Conservation (phyloP, 768 basidiomycete genomes). For the Leucogyrophana mollusca region DNA sequence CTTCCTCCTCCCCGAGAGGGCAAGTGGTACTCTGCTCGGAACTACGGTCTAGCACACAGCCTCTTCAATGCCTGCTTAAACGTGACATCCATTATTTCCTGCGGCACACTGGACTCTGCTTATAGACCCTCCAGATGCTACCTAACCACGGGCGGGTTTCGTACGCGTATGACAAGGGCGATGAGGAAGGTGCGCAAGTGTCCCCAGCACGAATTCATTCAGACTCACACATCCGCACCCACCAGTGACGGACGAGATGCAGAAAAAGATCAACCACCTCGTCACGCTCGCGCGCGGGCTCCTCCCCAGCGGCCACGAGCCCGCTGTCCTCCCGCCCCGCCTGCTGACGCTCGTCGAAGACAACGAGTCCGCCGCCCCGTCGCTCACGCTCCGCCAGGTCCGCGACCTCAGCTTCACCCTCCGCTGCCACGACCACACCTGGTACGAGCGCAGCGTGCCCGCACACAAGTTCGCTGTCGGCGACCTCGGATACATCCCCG, state of each 20-base stretch:
- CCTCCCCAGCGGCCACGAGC: conserved; percentile 34
- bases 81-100: conserved; percentile 22
- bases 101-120: not conserved
- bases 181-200: conserved; percentile 19
- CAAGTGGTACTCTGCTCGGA: conserved; percentile 35
- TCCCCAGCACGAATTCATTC: not conserved
- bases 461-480: conserved; percentile 40
- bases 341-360: conserved; percentile 35
- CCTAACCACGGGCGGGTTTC: conserved; percentile 37
- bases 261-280: conserved; percentile 40
- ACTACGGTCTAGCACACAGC: conserved; percentile 43
- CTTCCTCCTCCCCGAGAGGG: conserved; percentile 39
- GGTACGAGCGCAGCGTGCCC: conserved; percentile 40
- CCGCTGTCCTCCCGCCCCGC: conserved; percentile 27
- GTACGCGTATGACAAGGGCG: conserved; percentile 20
- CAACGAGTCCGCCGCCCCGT: conserved; percentile 23
- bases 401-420: conserved; percentile 34
- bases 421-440: conserved; percentile 35
- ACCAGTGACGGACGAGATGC: conserved; percentile 33
- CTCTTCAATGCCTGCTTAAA: conserved; percentile 35
- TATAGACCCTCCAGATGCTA: conserved; percentile 33
- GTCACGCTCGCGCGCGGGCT: conserved; percentile 37
- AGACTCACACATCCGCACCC: conserved; percentile 4
- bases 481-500: conserved; percentile 44
- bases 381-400: conserved; percentile 34